Conservation (phyloP, 2,329 filamentous ascomycete species). For the Dactylellina sp. region DNA sequence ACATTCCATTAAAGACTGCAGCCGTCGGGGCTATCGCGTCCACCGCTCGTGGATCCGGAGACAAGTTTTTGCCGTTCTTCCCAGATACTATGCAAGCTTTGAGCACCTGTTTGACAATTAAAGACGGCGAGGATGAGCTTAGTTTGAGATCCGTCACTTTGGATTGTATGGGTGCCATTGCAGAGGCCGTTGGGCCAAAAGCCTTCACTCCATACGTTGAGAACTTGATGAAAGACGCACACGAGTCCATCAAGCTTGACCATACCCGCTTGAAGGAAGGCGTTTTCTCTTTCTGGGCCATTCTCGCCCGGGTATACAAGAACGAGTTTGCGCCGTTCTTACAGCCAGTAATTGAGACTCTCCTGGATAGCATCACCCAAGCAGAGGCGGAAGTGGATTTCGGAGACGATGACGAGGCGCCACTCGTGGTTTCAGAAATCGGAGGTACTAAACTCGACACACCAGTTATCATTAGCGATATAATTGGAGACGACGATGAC, state of each 20-base stretch:
- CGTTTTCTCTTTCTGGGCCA: slow-evolving; percentile 96
- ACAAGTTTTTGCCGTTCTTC: slow-evolving; percentile 90
- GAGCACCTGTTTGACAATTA: slow-evolving; percentile 83
- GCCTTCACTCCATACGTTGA: slow-evolving; percentile 91
- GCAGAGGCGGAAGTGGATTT: slow-evolving; percentile 84
- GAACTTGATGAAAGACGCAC: slow-evolving; percentile 89
- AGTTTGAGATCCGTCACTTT: slow-evolving; percentile 89
- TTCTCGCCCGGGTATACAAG: slow-evolving; percentile 91
- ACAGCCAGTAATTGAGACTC: slow-evolving; percentile 79
- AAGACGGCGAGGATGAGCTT: slow-evolving; percentile 89
- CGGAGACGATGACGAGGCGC: slow-evolving; percentile 65
- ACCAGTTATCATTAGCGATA: slow-evolving; percentile 65
- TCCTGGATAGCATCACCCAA: slow-evolving; percentile 87
- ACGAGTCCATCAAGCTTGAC: slow-evolving; percentile 87
- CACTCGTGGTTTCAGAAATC: slow-evolving; percentile 65
- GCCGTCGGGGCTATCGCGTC: slow-evolving; percentile 90
- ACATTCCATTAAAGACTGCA: slow-evolving; percentile 88
- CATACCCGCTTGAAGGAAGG: slow-evolving; percentile 94
- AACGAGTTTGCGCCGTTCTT: slow-evolving; percentile 84
- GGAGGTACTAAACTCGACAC: slow-evolving; percentile 65
- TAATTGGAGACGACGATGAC: slow-evolving; percentile 75
- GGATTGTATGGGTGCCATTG: slow-evolving; percentile 93
- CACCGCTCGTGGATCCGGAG: slow-evolving; percentile 85
- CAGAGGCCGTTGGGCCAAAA: slow-evolving; percentile 83
- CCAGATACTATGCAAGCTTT: slow-evolving; percentile 89